Base-by-base conservation (phyloP, 768 basidiomycete genomes). In the Collybia nuda region DNA sequence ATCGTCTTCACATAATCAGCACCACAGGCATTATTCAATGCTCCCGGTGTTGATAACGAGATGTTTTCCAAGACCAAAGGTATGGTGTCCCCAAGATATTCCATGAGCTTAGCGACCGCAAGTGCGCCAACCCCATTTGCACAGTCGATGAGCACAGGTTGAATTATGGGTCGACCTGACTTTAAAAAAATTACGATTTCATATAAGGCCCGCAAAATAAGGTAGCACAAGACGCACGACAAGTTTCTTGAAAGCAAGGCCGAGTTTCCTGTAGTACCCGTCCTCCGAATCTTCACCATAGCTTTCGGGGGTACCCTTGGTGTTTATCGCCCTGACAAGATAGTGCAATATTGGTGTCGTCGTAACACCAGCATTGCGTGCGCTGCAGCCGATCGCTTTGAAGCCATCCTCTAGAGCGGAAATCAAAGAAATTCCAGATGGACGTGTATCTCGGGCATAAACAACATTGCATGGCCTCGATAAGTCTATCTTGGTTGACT, bases 271-370 rank as follows among this genome's bases (percentile, higher is more conserved):
- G 57, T 85, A 85, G 66, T 99, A 99, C 15, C 88, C 93, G 45
- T 88, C 80, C 52, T 87, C 82, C 0, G 90, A 82, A 53, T 90
- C 87, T 19, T 83, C 80, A 1, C 96, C 93, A 58, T 91, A 92
- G 50, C 78, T 79, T 35, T 92, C 87, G 42, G 78, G 77, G 2
- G 85, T 87, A 38, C 82, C 88, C 63, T 88, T 82, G 41, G 90
- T 92, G 66, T 99, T 99, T 67, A 88, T 87, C 22, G 89, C 81
- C 61, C 86, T 79, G 36, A 98, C 95, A 46, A 98, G 80, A 66
- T 99, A 98, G 68, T 99, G 97, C 32, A 99, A 80, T 48, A 97
- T 84, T 2, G 97, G 97, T 0, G 97, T 99, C 1, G 96, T 96
- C 2, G 88, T 88, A 40, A 98, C 74, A 1, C 90, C 94, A 23